Percentiles rank a stretch among this genome's conserved stretches.
Conservation (phyloP, 1,284 basidiomycete species). For the Ganoderma leucocontextum region DNA sequence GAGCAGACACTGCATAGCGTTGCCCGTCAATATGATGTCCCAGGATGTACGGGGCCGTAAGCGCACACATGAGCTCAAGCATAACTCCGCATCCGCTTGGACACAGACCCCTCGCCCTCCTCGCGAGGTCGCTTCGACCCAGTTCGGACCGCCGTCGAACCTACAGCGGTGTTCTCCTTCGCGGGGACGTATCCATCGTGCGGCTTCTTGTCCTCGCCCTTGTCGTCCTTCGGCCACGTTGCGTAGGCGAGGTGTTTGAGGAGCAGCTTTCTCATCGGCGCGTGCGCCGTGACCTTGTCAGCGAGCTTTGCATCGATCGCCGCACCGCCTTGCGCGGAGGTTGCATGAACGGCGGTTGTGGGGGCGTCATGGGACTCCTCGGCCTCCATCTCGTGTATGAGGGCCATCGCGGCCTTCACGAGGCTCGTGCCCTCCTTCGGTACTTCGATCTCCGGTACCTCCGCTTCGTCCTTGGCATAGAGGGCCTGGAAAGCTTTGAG, state of each 20-base stretch:
- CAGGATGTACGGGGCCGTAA: too few relatives aligned
- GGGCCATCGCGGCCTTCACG: too few relatives aligned
- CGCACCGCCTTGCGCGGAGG: too few relatives aligned
- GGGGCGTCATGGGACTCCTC: too few relatives aligned
- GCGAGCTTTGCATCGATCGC: not conserved
- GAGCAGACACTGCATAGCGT: too few relatives aligned
- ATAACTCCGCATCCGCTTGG: not conserved
- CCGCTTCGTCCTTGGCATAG: not conserved
- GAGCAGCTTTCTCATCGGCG: not conserved
- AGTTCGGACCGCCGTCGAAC: not conserved
- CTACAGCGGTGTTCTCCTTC: not conserved
- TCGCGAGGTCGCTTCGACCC: not conserved
- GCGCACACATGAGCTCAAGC: not conserved
- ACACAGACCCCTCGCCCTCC: not conserved
- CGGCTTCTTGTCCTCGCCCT: not conserved
- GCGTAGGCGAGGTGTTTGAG: not conserved
- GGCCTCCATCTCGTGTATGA: too few relatives aligned
- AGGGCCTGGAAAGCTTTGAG: not conserved
- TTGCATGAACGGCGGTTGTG: too few relatives aligned
- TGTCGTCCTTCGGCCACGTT: not conserved
- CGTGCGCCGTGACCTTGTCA: not conserved
- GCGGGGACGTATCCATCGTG: not conserved
- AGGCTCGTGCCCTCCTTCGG: too few relatives aligned
- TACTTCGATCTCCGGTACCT: not conserved
- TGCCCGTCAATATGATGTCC: too few relatives aligned